Evolutionary conservation across 2,329 filamentous ascomycete genomes (phyloP), one percentile per base, ranked within the genome.

Genomic region (Diaporthe sp.): DNA sequence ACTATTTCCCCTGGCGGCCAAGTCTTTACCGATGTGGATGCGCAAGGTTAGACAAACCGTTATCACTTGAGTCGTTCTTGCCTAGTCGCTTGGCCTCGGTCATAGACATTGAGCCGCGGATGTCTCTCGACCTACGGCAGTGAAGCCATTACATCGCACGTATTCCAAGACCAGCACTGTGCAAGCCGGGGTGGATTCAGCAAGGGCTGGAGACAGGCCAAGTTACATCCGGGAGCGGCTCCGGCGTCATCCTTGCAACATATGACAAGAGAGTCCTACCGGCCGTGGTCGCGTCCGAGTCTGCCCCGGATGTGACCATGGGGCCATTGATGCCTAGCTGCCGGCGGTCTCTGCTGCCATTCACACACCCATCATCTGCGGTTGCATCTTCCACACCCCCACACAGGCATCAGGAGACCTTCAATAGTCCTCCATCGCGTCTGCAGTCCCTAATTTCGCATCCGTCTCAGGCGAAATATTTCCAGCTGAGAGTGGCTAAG

Each of bases 181-280:
- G 6, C 44, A 51, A 51, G 4, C 22, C 12, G 46, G 31, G 7
- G 19, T 49, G 5, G 17, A 8, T n/a, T n/a, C 44, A 19, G 22
- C 5, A 15, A 37, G 62, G 12, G 19, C 61, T n/a, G 42, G 7
- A 31, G 28, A 46, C 31, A 51, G 46, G 22, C 22, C 6, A 25
- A n/a, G 44, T 68, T 39, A 51, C 62, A 51, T 51, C 62, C 62
- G 62, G 62, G 62, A 68, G 62, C 44, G 44, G 44, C 62, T 68
- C 62, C 62, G 62, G 7, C 13, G 28, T 9, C 42, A 49, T 22
- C 62, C 62, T 22, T 68, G 62, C 19, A 51, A 39, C 22, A 19
- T 10, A 31, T 68, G 62, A 46, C 44, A n/a, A 28, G 44, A 49
- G 46, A 25, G 61, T 6, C 25, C 34, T 51, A 51, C 28, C 62